phyloP scores from a whole-genome alignment of 306 rosid species.

The Cercis canadensis region DNA sequence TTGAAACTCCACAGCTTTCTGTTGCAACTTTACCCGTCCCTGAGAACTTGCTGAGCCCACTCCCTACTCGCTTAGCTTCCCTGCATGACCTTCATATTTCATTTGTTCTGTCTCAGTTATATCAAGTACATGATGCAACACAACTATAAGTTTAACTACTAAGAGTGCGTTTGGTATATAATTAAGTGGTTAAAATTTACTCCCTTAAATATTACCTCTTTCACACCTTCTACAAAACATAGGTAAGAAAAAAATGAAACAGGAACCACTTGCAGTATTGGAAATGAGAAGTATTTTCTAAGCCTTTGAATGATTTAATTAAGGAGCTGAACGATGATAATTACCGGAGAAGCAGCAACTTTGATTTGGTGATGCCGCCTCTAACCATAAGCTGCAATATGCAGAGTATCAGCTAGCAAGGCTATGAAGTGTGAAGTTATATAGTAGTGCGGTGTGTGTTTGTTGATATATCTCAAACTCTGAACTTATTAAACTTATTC shows the following conservation, averaged over 20 bases:
- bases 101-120: background rate
- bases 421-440: background rate
- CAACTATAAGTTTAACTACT: no score
- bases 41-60: slow-evolving; percentile 32
- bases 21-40: slow-evolving; percentile 3
- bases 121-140: no score
- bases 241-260: background rate
- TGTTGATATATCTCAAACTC: slow-evolving; percentile 6
- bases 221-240: no score
- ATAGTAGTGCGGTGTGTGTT: background rate
- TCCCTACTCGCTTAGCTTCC: slow-evolving; percentile 37
- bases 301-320: slow-evolving; percentile 2
- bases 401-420: slow-evolving; percentile 1
- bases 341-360: slow-evolving; percentile 44
- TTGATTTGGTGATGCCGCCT: slow-evolving; percentile 40
- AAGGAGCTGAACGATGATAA: background rate
- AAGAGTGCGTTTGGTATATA: no score
- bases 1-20: background rate
- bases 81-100: slow-evolving; percentile 24
- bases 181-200: no score
- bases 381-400: slow-evolving; percentile 35
- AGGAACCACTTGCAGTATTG: background rate
- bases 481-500: background rate
- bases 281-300: background rate
- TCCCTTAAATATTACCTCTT: no score